Conservation (phyloP, 2,329 filamentous ascomycete species). For the Diaporthe sp. region DNA sequence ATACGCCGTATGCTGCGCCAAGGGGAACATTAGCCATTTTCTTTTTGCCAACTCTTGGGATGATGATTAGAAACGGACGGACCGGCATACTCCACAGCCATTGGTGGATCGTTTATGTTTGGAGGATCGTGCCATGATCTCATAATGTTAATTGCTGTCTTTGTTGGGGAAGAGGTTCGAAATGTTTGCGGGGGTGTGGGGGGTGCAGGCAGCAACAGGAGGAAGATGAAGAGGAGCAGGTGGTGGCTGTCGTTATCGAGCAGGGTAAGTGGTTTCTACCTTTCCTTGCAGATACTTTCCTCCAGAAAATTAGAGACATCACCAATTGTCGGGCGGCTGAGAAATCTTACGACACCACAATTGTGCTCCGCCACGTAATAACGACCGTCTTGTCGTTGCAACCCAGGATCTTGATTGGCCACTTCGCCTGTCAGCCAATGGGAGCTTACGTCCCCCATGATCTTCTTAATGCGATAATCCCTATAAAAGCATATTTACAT, state of each 20-base stretch:
- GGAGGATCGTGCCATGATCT: not conserved
- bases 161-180: not conserved
- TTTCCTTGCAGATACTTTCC: not conserved
- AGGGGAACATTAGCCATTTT: not conserved
- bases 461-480: not conserved
- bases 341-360: not conserved
- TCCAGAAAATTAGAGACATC: not conserved
- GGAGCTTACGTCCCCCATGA: not conserved
- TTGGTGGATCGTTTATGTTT: not conserved
- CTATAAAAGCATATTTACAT: not conserved
- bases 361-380: not conserved
- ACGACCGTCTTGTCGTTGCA: not conserved
- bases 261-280: not conserved
- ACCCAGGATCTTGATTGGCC: not conserved
- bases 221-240: not conserved
- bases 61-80: not conserved
- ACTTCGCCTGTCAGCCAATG: not conserved
- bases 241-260: not conserved
- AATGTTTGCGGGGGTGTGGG: too few species aligned
- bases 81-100: constrained; percentile 2
- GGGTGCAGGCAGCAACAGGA: too few species aligned
- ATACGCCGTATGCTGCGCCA: not conserved
- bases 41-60: not conserved
- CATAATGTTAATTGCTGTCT: not conserved
- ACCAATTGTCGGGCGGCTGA: not conserved